phyloP scores from a whole-genome alignment of 2,329 filamentous ascomycete species.

The Fusarium mexicanum region DNA sequence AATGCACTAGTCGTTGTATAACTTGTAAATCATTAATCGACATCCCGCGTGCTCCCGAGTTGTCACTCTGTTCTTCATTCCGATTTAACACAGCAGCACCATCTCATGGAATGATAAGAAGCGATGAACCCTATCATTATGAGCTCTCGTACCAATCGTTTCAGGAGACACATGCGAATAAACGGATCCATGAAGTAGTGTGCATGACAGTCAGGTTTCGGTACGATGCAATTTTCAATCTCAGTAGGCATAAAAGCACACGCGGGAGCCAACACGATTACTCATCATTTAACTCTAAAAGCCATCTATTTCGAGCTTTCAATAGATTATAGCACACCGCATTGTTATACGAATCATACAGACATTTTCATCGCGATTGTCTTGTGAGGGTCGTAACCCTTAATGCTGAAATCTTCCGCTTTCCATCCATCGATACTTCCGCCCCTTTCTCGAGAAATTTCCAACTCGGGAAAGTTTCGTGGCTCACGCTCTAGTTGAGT shows the following conservation, averaged over 20 bases:
- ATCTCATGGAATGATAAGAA: not conserved
- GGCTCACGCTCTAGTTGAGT: constrained; percentile 84
- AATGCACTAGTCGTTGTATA: constrained; percentile 13
- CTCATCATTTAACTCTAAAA: constrained; percentile 5
- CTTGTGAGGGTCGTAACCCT: constrained; percentile 91
- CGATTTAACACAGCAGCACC: not conserved
- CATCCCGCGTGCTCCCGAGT: not conserved
- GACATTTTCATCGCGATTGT: constrained; percentile 99
- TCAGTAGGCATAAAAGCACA: not conserved
- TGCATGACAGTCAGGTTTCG: not conserved
- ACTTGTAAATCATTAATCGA: constrained; percentile 9
- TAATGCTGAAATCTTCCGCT: constrained; percentile 85
- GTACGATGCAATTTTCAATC: not conserved
- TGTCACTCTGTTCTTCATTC: not conserved
- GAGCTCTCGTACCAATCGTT: not conserved
- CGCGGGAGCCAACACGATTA: not conserved
- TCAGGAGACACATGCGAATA: not conserved
- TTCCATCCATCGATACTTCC: constrained; percentile 91
- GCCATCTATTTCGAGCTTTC: constrained; percentile 25
- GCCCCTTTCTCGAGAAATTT: constrained; percentile 73
- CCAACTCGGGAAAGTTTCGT: constrained; percentile 79
- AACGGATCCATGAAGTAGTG: not conserved
- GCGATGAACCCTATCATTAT: not conserved
- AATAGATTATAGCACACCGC: not conserved
- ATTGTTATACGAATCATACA: constrained; percentile 56